Evolutionary conservation across 768 basidiomycete species (phyloP), one percentile per base, ranked within the genome.

Genomic region (Phylloporus scabripes): DNA sequence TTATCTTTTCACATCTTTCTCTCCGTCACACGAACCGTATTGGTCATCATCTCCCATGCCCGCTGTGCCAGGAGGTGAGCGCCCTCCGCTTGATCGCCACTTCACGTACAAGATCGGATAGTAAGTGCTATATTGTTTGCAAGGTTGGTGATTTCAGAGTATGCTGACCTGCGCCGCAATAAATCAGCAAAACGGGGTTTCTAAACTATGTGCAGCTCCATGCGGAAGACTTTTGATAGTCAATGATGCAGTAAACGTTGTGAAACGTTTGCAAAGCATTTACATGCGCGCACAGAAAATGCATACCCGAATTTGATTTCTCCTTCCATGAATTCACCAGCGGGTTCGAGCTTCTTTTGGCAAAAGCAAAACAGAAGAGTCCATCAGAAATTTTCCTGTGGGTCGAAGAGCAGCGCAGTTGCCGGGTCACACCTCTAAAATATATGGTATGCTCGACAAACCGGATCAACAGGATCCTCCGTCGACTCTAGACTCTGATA

Each of bases 1-100:
- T 48, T 77, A 76, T 43, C 60, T 76, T 24, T 70, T 74, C 45
- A 76, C 76, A 0, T 71, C 74, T 0, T 49, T 54, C 17, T 57
- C 60, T 31, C 53, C 69, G 15, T 56, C 53, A 2, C 62, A 67
- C 34, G 58, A 63, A 43, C 70, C 76, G 0, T 64, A 71, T 49
- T 74, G 74, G 68, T 71, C 72, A 11, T 60, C 69, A 4, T 65
- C 63, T 10, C 72, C 72, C 7, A 52, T 61, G 36, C 57, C 54
- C 11, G 42, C 60, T n/a, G 43, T 55, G 14, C 52, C 53, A 1
- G 59, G 60, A 17, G 53, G 53, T 9, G 58, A 51, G 11, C 50
- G 24, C 9, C 54, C 50, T 51, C 47, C 53, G 26, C 54, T 67
- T n/a, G 59, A 48, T 40, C 60, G 53, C 36, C 50, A 61, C n/a